Evolutionary conservation across 139 green algal genomes (phyloP).

Genomic region (Astrephomene gubernaculifera): DNA sequence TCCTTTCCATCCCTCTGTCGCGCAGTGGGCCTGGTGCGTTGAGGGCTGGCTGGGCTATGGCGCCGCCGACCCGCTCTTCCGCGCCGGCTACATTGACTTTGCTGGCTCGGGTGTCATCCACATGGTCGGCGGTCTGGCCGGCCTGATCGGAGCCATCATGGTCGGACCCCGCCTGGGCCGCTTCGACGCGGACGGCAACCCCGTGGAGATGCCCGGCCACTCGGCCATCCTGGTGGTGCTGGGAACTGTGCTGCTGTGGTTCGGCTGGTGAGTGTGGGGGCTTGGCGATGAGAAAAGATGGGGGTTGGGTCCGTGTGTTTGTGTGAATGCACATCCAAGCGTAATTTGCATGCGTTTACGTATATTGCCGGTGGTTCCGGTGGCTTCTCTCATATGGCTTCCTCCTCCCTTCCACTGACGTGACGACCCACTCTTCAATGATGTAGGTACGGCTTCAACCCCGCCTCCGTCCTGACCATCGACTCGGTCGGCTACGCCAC

Average conservation of each 20-base stretch:
- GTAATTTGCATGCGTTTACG: neutral
- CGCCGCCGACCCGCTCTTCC: neutral
- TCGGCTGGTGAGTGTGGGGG: constrained; percentile 78
- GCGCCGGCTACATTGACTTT: constrained; percentile 74
- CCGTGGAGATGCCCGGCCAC: constrained; percentile 85
- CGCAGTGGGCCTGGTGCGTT: constrained; percentile 71
- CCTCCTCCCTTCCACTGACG: neutral
- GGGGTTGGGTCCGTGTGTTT: neutral
- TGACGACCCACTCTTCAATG: neutral
- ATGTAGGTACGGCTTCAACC: constrained; percentile 83
- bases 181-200: constrained; percentile 73
- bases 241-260: constrained; percentile 85
- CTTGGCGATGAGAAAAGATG: neutral
- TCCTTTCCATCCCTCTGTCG: neutral
- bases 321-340: too few species aligned
- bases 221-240: constrained; percentile 66
- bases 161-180: constrained; percentile 90
- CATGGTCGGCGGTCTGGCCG: constrained; percentile 82
- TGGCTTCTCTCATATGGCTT: too few species aligned
- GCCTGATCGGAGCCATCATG: constrained; percentile 81
- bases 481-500: constrained; percentile 10
- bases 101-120: constrained; percentile 77
- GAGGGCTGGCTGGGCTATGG: constrained; percentile 69
- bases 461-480: constrained; percentile 56
- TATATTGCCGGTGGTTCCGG: constrained; percentile 11